phyloP scores from a whole-genome alignment of 805 yeast species.

The Starmerella sirachaensis region DNA sequence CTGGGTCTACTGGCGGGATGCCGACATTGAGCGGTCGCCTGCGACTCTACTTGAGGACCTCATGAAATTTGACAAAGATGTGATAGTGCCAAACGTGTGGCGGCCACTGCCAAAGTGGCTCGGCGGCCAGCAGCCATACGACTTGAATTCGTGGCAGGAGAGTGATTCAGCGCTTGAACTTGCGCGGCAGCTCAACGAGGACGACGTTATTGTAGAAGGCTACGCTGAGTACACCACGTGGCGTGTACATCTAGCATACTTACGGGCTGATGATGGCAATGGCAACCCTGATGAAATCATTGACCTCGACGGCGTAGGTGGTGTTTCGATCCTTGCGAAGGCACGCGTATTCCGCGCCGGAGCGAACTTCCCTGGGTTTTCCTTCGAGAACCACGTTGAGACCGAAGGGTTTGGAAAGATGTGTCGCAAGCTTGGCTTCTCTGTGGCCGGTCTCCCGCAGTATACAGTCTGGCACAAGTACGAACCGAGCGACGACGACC shows the following conservation, averaged over 20 bases:
- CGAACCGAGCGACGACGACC: constrained; percentile 89
- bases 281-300: constrained; percentile 87
- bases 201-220: constrained; percentile 96
- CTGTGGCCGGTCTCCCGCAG: constrained; percentile 84
- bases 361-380: constrained; percentile 89
- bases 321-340: constrained; percentile 79
- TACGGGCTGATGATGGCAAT: constrained; percentile 65
- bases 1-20: constrained; percentile 97
- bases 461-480: constrained; percentile 94
- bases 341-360: constrained; percentile 78
- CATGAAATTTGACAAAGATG: constrained; percentile 84
- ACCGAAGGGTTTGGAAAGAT: constrained; percentile 93
- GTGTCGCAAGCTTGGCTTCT: constrained; percentile 73
- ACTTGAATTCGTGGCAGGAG: constrained; percentile 92
- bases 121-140: constrained; percentile 87
- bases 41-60: constrained; percentile 76
- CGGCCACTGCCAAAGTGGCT: constrained; percentile 87
- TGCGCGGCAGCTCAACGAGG: constrained; percentile 54
- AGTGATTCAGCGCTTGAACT: constrained; percentile 50
- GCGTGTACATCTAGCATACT: constrained; percentile 92
- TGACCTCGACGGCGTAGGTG: constrained; percentile 92
- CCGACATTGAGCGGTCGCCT: constrained; percentile 88
- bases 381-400: constrained; percentile 90
- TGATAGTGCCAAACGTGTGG: constrained; percentile 96
- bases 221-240: constrained; percentile 95